Evolutionary conservation across 2,329 filamentous ascomycete species (phyloP).

Genomic region (Trichoderma oligosporum): DNA sequence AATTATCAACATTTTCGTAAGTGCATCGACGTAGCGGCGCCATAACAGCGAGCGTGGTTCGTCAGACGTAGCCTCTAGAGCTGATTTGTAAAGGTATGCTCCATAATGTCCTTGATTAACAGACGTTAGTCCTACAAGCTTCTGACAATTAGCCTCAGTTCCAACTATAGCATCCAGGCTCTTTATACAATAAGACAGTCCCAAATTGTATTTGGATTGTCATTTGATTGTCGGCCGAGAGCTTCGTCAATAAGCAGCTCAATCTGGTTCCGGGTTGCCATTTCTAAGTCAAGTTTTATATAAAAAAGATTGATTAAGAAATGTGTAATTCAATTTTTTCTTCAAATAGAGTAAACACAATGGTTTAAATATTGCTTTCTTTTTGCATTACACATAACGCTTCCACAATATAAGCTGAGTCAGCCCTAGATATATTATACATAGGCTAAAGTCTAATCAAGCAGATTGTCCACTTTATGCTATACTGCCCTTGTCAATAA

Average conservation of each 20-base stretch:
- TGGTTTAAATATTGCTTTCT: no score
- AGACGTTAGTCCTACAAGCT: slow-evolving; percentile 9
- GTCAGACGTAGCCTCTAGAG: neutral
- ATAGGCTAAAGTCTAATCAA: no score
- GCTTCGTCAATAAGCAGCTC: neutral
- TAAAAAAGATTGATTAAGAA: no score
- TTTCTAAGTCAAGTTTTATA: no score
- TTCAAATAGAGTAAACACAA: no score
- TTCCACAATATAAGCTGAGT: no score
- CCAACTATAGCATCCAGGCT: neutral
- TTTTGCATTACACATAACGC: no score
- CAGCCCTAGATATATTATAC: no score
- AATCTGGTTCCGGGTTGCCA: neutral
- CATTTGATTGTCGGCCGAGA: neutral
- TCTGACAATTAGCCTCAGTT: neutral
- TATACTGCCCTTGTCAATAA: no score
- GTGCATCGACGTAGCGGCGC: slow-evolving; percentile 4
- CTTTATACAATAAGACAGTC: neutral
- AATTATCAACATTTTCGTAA: slow-evolving; percentile 4
- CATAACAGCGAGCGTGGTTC: neutral
- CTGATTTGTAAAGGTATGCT: neutral
- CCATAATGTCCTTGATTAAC: slow-evolving; percentile 1
- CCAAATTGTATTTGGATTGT: neutral
- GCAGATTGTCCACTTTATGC: no score
- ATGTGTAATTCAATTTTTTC: no score